Base-by-base conservation (phyloP, 257 asterid genomes). In the Haberlea rhodopensis region DNA sequence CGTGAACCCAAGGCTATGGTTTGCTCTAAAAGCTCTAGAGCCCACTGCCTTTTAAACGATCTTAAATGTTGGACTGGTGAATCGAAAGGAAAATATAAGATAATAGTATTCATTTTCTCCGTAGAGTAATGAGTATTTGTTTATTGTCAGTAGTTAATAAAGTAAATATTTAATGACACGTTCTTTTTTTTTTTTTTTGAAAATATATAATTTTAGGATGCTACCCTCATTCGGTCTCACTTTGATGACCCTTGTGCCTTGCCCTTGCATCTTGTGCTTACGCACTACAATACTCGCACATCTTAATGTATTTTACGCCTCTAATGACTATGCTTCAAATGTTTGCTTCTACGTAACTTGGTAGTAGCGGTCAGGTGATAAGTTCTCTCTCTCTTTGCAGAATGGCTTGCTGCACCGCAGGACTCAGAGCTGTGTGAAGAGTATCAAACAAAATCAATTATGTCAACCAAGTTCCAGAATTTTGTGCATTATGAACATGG, bases 401-500 rank as follows among this genome's bases (percentile, higher is more conserved):
- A 79, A 70, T 57, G 73, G 67, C 49, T 74, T 71, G 5, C 67
- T 71, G 26, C 27, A 62, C 19, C 66, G 19, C 55, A 78, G 76
- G 77, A 67, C 71, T 49, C 75, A 8, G 67, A 61, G 71, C 65
- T 71, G 68, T 70, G 27, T 65, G 46, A 51, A 75, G 71, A 75
- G 78, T 67, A 67, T 66, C 67, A 81, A 75, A 76, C 70, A 80
- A 21, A 74, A 61, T 45, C 77, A 65, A 31, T 40, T 53, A 54
- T 62, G 48, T 66, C 80, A 65, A 65, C 69, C 32, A 20, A 22
- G 48, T 65, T 62, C 75, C 8, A 85, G 68, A 62, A 9, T 73
- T 4, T 53, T 60, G 7, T 83, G 95, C 75, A 71, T 75, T 49
- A 80, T 85, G 87, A 82, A 78, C 78, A 85, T 79, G 87, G 60